Evolutionary conservation across 164 flowering plant genomes (phyloP).

Genomic region (Vitis rupestris): DNA sequence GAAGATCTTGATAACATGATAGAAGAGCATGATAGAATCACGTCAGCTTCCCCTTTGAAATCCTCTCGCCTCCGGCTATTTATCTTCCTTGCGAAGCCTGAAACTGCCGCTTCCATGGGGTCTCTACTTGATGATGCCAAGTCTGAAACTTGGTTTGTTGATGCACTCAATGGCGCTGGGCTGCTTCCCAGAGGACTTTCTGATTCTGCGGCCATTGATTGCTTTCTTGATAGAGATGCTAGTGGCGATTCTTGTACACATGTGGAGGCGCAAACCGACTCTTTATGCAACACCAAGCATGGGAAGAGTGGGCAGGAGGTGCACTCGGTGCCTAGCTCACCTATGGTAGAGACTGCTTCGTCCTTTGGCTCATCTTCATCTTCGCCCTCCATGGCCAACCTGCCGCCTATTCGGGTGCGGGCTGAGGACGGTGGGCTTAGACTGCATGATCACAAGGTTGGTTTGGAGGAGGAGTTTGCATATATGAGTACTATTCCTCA

Average conservation of each 20-base stretch:
- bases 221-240: slow-evolving; percentile 42
- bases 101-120: slow-evolving; percentile 65
- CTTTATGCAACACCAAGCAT: slow-evolving; percentile 9
- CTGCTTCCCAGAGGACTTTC: slow-evolving; percentile 55
- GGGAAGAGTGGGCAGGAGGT: slow-evolving; percentile 4
- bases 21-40: slow-evolving; percentile 49
- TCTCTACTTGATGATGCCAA: slow-evolving; percentile 65
- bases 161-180: slow-evolving; percentile 63
- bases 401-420: slow-evolving; percentile 50
- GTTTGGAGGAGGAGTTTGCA: slow-evolving; percentile 29
- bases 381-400: slow-evolving; percentile 35
- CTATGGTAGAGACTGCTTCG: slow-evolving; percentile 25
- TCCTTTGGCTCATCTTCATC: slow-evolving; percentile 38
- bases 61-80: slow-evolving; percentile 58
- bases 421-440: slow-evolving; percentile 29
- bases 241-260: slow-evolving; percentile 11
- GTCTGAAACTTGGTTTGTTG: slow-evolving; percentile 84
- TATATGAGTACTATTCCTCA: slow-evolving; percentile 13
- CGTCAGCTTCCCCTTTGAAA: slow-evolving; percentile 19
- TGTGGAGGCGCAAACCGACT: slow-evolving; percentile 19
- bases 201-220: slow-evolving; percentile 56
- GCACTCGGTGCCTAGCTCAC: slow-evolving; percentile 20
- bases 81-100: slow-evolving; percentile 60
- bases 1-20: slow-evolving; percentile 63
- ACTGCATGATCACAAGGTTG: slow-evolving; percentile 10